Percentiles rank a stretch among this genome's conserved stretches.
phyloP scores from a whole-genome alignment of 768 basidiomycete species.

The Panellus pusillus region DNA sequence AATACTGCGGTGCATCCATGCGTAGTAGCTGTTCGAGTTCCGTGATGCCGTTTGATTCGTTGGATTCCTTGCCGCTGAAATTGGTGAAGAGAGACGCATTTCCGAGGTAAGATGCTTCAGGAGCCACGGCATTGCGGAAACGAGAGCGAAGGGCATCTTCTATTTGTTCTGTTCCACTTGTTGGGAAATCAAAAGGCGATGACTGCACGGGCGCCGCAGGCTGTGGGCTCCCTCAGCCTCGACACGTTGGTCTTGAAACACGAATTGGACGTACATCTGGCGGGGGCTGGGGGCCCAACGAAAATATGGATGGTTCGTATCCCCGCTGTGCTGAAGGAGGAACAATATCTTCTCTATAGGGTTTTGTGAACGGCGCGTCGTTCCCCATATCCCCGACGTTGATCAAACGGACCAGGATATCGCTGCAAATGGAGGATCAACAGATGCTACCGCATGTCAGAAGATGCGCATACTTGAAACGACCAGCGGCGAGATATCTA shows the following conservation, averaged over 20 bases:
- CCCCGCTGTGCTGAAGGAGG: conserved; percentile 15
- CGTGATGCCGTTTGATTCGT: not conserved
- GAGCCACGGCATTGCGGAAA: conserved; percentile 1
- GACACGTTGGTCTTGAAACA: not conserved
- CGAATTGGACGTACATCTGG: not conserved
- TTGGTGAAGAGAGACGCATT: not conserved
- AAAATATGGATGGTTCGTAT: conserved; percentile 17
- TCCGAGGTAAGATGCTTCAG: not conserved
- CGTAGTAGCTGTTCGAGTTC: conserved; percentile 25
- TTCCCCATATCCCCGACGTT: conserved; percentile 15
- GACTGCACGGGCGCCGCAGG: not conserved
- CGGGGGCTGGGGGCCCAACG: not conserved
- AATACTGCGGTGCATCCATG: conserved; percentile 24
- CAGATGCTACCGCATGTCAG: not conserved
- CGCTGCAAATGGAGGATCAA: conserved; percentile 6
- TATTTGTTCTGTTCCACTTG: not conserved
- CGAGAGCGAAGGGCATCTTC: conserved; percentile 1
- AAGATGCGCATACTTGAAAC: conserved; percentile 14
- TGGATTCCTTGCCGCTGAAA: not conserved
- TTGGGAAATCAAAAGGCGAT: conserved; percentile 4
- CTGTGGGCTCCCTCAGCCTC: conserved; percentile 11
- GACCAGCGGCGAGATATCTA: conserved; percentile 21
- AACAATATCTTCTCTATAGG: not conserved
- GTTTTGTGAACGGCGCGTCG: not conserved
- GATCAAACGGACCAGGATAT: conserved; percentile 18